Base-by-base conservation (phyloP, 768 basidiomycete species). In the Mycena epipterygia region DNA sequence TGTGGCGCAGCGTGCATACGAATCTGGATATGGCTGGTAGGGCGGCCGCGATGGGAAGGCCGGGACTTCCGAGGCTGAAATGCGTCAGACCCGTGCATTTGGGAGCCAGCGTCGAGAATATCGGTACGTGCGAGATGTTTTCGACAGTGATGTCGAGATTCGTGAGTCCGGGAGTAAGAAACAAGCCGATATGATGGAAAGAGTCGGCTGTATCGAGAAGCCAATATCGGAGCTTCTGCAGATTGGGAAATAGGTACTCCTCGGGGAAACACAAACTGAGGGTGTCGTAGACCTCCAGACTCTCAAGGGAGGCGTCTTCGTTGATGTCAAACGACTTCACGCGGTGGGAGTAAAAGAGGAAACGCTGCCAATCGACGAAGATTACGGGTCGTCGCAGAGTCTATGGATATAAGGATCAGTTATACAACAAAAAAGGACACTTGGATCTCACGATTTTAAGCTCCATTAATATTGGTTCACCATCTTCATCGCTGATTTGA, bases 211-310 rank as follows among this genome's bases (percentile, higher is more conserved):
- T 25, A 14, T 32, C 32, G 8, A 25, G 8, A 5, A 2, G n/a
- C 65, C 56, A 67, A 8, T 41, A 53, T 27, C 29, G 3, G 37
- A 67, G 35, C 30, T n/a, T 51, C 21, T 27, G 46, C 2, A 67
- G 37, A 25, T 35, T 51, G 9, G 56, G 65, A 21, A 67, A 59
- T 5, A 67, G 23, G 33, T 0, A 25, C 5, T 42, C 11, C 12
- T 51, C 27, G 16, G 65, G 65, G n/a, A 58, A 52, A 41, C n/a
- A 17, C 5, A 13, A 21, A 52, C 27, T n/a, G 27, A 67, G 39
- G 42, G 25, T 52, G 37, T 66, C 64, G 16, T 57, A 65, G 42
- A 66, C 55, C 19, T 57, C 33, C n/a, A 6, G 23, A 21, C 14
- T 32, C 7, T 30, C 11, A 12, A 37, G n/a, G 5, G 0, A 17